Conservation (phyloP, 2,329 filamentous ascomycete species). For the Furcasterigmium sp. region DNA sequence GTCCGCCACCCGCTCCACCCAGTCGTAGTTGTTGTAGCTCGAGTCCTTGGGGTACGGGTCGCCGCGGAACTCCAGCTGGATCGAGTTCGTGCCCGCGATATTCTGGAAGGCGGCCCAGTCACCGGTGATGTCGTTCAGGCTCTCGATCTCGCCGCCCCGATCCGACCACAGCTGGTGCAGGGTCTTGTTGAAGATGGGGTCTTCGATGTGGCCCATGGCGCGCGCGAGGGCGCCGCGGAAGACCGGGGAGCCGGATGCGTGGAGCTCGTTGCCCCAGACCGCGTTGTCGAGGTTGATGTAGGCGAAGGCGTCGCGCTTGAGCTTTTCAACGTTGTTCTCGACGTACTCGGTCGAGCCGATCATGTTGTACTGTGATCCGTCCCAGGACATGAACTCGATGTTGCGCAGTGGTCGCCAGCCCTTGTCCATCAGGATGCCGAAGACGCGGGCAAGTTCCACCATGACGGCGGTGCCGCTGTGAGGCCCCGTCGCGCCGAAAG, state of each 20-base stretch:
- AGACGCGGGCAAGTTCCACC: slow-evolving; percentile 80
- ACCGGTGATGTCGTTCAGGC: slow-evolving; percentile 60
- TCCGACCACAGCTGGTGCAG: slow-evolving; percentile 73
- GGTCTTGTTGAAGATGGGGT: slow-evolving; percentile 67
- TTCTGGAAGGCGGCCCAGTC: slow-evolving; percentile 91
- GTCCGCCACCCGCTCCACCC: slow-evolving; percentile 77
- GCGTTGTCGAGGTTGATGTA: slow-evolving; percentile 91
- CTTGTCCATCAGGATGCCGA: slow-evolving; percentile 68
- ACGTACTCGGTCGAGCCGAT: slow-evolving; percentile 95
- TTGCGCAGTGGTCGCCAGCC: slow-evolving; percentile 92
- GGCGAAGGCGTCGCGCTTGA: slow-evolving; percentile 71
- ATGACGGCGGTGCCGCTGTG: slow-evolving; percentile 87
- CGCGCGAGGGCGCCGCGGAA: slow-evolving; percentile 68
- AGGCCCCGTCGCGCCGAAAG: slow-evolving; percentile 79
- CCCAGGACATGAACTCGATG: slow-evolving; percentile 96
- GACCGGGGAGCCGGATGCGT: slow-evolving; percentile 74
- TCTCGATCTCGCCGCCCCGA: slow-evolving; percentile 54
- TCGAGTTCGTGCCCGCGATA: slow-evolving; percentile 79
- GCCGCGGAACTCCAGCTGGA: slow-evolving; percentile 77
- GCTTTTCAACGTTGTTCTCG: slow-evolving; percentile 69
- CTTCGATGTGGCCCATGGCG: slow-evolving; percentile 67
- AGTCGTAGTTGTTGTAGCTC: slow-evolving; percentile 85
- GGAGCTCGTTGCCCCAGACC: slow-evolving; percentile 69
- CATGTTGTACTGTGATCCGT: slow-evolving; percentile 87
- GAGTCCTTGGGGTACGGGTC: slow-evolving; percentile 67